Percentiles rank a stretch among this genome's conserved stretches.
Conservation (phyloP, 2,329 filamentous ascomycete genomes). For the Dothistroma pini region DNA sequence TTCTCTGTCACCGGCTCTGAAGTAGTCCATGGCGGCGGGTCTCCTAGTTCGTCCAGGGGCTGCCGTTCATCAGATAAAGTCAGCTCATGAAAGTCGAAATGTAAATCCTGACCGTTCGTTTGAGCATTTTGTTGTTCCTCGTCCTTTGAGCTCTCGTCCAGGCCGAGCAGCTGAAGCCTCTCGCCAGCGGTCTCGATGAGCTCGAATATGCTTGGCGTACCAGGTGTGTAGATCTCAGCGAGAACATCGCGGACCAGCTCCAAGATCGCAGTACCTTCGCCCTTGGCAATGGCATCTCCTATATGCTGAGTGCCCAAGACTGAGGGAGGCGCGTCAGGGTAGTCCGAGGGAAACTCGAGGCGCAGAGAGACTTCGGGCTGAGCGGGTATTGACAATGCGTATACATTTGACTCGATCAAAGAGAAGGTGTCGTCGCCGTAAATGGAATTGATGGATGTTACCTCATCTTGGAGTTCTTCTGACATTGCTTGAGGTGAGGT, state of each 20-base stretch:
- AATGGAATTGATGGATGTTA: constrained; percentile 80
- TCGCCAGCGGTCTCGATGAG: constrained; percentile 62
- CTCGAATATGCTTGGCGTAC: constrained; percentile 84
- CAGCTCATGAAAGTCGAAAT: constrained; percentile 4
- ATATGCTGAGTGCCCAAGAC: constrained; percentile 77
- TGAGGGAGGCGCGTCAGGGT: constrained; percentile 69
- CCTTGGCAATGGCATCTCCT: constrained; percentile 61
- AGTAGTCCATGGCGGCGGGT: constrained; percentile 63
- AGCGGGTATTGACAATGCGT: constrained; percentile 65
- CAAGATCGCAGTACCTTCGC: constrained; percentile 69
- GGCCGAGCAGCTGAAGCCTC: constrained; percentile 35
- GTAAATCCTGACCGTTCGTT: constrained; percentile 30
- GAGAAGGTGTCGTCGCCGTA: constrained; percentile 66
- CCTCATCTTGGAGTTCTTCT: constrained; percentile 62
- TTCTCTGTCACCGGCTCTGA: constrained; percentile 73
- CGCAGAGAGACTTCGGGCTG: constrained; percentile 53
- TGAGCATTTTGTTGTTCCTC: constrained; percentile 31
- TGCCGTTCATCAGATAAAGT: constrained; percentile 30
- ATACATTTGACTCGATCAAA: constrained; percentile 35
- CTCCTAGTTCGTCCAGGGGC: constrained; percentile 37
- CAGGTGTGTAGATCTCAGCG: constrained; percentile 63
- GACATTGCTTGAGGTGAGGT: constrained; percentile 24
- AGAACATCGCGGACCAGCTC: constrained; percentile 65
- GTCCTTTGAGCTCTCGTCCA: constrained; percentile 23
- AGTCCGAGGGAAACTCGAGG: constrained; percentile 66